These are phyloP conservation scores for Asparagopsis taxiformis DNA, from an alignment of 31 red algal genomes.

Conservation along the genomic window DNA sequence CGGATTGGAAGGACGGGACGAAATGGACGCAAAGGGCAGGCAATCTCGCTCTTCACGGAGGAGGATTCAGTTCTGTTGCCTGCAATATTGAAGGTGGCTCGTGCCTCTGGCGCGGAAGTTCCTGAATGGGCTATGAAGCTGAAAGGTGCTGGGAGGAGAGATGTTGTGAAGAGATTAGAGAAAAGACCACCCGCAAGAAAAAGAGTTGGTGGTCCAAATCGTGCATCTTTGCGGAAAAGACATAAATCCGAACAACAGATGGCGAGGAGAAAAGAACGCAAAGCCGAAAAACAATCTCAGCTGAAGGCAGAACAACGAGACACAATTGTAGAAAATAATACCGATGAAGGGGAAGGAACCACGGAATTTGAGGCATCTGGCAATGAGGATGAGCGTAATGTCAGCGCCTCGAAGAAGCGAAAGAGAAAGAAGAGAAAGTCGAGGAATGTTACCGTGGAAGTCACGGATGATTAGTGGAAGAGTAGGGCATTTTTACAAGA, in stretches of 20 bases:
- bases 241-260: neutral
- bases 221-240: neutral
- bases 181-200: neutral
- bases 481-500: no score
- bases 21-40: slow-evolving; percentile 46
- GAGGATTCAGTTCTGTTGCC: slow-evolving; percentile 49
- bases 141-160: slow-evolving; percentile 13
- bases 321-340: no score
- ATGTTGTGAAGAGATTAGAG: neutral
- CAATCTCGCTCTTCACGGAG: slow-evolving; percentile 84
- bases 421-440: no score
- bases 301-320: no score
- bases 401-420: no score
- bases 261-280: neutral
- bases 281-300: neutral
- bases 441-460: no score
- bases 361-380: no score
- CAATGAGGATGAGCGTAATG: no score
- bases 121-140: slow-evolving; percentile 21
- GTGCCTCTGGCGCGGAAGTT: neutral
- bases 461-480: no score
- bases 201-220: slow-evolving; percentile 4
- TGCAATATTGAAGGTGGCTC: slow-evolving; percentile 29
- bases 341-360: no score
- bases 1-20: slow-evolving; percentile 88